Percentiles rank a stretch among this genome's conserved stretches.
Evolutionary conservation across 148 eudicot genomes (phyloP).

Genomic region (Pharnaceum exiguum): DNA sequence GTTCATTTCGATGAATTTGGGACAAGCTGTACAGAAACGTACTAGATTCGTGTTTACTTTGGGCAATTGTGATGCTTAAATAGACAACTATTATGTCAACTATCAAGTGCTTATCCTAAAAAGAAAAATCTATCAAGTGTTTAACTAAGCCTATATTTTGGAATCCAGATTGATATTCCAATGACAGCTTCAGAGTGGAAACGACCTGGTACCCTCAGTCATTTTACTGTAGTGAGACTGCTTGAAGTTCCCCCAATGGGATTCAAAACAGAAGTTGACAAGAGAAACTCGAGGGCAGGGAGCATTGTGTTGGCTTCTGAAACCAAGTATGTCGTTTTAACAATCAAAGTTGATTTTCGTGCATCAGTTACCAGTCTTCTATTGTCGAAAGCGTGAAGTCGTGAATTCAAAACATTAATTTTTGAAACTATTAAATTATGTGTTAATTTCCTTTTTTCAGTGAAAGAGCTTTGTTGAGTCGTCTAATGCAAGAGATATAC

Average conservation of each 20-base stretch:
- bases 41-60: too few relatives aligned
- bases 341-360: neutral
- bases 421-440: neutral
- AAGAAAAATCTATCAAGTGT: neutral
- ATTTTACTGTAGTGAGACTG: constrained; percentile 80
- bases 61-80: too few relatives aligned
- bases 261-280: constrained; percentile 60
- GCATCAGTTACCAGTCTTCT: neutral
- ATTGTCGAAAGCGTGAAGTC: neutral
- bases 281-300: constrained; percentile 67
- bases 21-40: too few relatives aligned
- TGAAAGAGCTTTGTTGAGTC: constrained; percentile 82
- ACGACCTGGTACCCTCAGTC: constrained; percentile 69
- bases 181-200: constrained; percentile 84
- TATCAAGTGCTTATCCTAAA: neutral
- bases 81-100: too few relatives aligned
- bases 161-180: constrained; percentile 80
- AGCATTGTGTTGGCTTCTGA: constrained; percentile 53
- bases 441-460: constrained; percentile 36
- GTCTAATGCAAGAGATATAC: constrained; percentile 82
- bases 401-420: neutral
- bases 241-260: constrained; percentile 91
- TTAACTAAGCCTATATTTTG: constrained; percentile 7
- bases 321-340: constrained; percentile 51
- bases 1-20: too few relatives aligned